Base-by-base conservation (phyloP, 2,329 filamentous ascomycete genomes). In the Trichophyton benhamiae region DNA sequence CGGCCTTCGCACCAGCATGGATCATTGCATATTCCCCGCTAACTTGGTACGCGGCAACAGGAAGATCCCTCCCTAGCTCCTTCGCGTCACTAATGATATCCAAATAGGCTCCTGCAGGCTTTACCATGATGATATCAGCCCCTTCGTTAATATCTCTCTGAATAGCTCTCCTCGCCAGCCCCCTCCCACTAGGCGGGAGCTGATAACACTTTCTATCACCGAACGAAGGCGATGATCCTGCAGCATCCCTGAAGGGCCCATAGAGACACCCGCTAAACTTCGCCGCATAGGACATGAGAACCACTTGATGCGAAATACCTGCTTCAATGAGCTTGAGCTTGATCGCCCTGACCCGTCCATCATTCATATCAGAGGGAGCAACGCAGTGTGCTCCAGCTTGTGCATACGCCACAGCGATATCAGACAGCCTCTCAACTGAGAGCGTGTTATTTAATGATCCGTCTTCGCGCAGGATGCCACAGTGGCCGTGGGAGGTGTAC, bases 21-120 rank as follows among this genome's bases (percentile, higher is more conserved):
- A 99, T 94, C 94, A 97, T 97, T 66, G 94, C 91, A 72, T 87
- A 99, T 78, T 99, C 94, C 67, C 94, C 94, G 69, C 88, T 94
- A 63, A 99, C 94, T 74, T 99, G 94, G 74, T 99, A 99, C 22
- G 94, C 92, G 1, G 94, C 92, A 41, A 99, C 82, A 1, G 94
- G 94, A 74, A 97, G 81, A 73, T 97, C 91, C 72, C 86, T 87
- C 63, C 89, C 92, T 60, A 97, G 82, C 60, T 96, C 91, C 79
- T 96, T 97, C 60, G 94, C 94, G 71, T 99, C 94, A 67, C 89
- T 90, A 74, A 99, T 97, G 69, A 99, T 96, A 75, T 99, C 94
- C 53, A 99, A 82, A 73, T 96, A 99, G 74, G 92, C 90, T 68
- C 88, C 88, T 8, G 94, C 94, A 1, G 94, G 94, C 81, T 99